A percentile compares a stretch with the other conserved stretches of the same genome.
phyloP scores from a whole-genome alignment of 805 yeast species.

The Candida orba region DNA sequence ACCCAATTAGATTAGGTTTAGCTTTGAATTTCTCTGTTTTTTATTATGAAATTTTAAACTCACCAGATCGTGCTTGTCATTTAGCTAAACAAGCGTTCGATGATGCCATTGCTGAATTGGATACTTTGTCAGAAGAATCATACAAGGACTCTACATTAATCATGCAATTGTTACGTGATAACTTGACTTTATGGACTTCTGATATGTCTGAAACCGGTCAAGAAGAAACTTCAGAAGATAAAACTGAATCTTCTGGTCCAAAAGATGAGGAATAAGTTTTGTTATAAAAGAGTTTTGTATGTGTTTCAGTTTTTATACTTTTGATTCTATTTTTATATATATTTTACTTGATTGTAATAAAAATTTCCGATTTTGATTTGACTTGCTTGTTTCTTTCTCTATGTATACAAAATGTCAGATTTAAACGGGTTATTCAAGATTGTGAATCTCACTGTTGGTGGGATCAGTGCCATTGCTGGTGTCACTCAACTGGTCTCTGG shows the following conservation, averaged over 20 bases:
- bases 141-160: constrained; percentile 97
- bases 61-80: constrained; percentile 98
- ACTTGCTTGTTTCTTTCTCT: no score
- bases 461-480: constrained; percentile 36
- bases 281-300: constrained; percentile 1
- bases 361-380: background rate
- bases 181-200: constrained; percentile 95
- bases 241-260: constrained; percentile 16
- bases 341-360: background rate
- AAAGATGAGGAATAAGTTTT: constrained; percentile 27
- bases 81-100: constrained; percentile 98
- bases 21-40: constrained; percentile 97
- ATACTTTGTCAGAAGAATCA: constrained; percentile 94
- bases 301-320: constrained; percentile 2
- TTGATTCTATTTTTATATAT: constrained; percentile 4
- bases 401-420: no score
- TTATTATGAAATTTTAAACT: constrained; percentile 95
- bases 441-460: constrained; percentile 50
- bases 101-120: constrained; percentile 98
- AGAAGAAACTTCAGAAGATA: constrained; percentile 41
- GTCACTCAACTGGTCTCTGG: constrained; percentile 26
- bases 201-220: constrained; percentile 82
- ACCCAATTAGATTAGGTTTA: constrained; percentile 95
- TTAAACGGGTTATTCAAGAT: constrained; percentile 25
- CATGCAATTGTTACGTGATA: constrained; percentile 98